Evolutionary conservation across 441 rosid species (phyloP).

Genomic region (Brassica balearica): DNA sequence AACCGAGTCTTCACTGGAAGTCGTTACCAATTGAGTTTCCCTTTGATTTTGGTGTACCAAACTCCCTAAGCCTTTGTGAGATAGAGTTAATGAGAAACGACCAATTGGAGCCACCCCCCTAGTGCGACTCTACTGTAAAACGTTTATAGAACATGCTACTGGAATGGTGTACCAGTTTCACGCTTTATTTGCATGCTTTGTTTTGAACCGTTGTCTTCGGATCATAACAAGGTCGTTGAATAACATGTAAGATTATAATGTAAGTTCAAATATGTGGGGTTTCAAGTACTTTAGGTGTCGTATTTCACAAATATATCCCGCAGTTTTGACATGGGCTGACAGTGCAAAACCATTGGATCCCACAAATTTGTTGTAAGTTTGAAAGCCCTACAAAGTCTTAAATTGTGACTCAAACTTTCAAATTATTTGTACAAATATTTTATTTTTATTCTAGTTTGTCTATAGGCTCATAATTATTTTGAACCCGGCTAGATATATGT

Average conservation of each 20-base stretch:
- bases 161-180: not conserved
- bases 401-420: not conserved
- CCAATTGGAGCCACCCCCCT: slow-evolving; percentile 26
- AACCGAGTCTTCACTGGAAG: slow-evolving; percentile 71
- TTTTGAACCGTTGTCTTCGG: not conserved
- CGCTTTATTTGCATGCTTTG: not conserved
- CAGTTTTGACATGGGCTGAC: not conserved
- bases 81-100: slow-evolving; percentile 32
- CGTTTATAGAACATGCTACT: not conserved
- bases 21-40: slow-evolving; percentile 58
- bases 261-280: not conserved
- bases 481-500: not conserved
- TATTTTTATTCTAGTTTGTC: not conserved
- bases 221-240: not conserved
- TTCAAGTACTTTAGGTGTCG: not conserved
- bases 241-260: not conserved
- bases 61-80: slow-evolving; percentile 23
- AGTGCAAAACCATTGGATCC: not conserved
- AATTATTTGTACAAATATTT: no score
- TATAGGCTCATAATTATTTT: not conserved
- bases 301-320: not conserved
- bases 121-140: slow-evolving; percentile 11
- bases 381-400: not conserved
- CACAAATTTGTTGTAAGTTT: not conserved
- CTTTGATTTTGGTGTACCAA: slow-evolving; percentile 47